A percentile compares a stretch with the other conserved stretches of the same genome.
These are phyloP conservation scores for Hypoxylon sp. DNA, from an alignment of 2,329 filamentous ascomycete genomes.

Conservation along the genomic window DNA sequence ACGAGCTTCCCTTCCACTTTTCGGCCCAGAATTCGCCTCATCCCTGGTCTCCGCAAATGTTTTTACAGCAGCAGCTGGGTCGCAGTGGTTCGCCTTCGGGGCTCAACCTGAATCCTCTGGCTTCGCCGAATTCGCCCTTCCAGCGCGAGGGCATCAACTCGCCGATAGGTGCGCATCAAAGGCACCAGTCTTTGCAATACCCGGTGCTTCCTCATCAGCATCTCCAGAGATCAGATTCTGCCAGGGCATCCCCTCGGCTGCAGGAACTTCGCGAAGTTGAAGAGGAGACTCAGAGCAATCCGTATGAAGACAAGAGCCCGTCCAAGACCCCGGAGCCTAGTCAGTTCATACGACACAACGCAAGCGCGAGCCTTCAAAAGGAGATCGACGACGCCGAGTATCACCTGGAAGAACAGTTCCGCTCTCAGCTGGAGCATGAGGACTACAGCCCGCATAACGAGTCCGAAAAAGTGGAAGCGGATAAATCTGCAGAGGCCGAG, in stretches of 20 bases:
- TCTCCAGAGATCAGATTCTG: slow-evolving; percentile 62
- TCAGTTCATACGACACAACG: slow-evolving; percentile 67
- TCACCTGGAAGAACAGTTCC: slow-evolving; percentile 80
- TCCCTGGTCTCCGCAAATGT: slow-evolving; percentile 65
- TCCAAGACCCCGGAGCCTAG: slow-evolving; percentile 62
- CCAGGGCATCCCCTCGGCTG: slow-evolving; percentile 66
- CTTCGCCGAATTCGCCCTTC: slow-evolving; percentile 72
- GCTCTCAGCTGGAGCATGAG: slow-evolving; percentile 79
- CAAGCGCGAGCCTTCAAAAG: slow-evolving; percentile 79
- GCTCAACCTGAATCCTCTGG: slow-evolving; percentile 60
- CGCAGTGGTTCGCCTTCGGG: slow-evolving; percentile 71
- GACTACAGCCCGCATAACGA: slow-evolving; percentile 74
- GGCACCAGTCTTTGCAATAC: slow-evolving; percentile 67
- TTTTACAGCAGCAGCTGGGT: slow-evolving; percentile 59
- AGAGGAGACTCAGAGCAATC: slow-evolving; percentile 61
- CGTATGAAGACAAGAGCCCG: slow-evolving; percentile 55
- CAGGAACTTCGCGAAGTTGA: slow-evolving; percentile 79
- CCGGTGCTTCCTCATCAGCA: slow-evolving; percentile 64
- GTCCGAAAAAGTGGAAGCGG: slow-evolving; percentile 46
- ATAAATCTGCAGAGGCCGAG: slow-evolving; percentile 28
- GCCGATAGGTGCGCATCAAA: slow-evolving; percentile 58
- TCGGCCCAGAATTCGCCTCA: slow-evolving; percentile 68
- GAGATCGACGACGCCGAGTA: slow-evolving; percentile 89
- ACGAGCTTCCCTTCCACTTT: slow-evolving; percentile 73
- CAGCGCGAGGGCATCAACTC: slow-evolving; percentile 59